Evolutionary conservation across 345 rosid species (phyloP).

Genomic region (Adansonia digitata): DNA sequence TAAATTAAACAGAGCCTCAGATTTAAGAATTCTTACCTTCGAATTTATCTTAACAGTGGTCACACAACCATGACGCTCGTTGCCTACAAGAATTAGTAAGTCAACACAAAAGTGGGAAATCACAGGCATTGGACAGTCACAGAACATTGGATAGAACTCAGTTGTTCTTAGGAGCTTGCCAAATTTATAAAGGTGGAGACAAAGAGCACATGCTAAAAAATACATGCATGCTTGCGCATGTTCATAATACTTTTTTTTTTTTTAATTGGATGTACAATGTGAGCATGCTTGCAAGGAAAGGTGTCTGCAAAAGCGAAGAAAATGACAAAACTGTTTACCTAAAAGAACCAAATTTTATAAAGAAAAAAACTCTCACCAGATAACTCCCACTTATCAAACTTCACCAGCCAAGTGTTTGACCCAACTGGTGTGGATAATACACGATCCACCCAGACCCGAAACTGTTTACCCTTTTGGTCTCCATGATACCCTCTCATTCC

Average conservation of each 20-base stretch:
- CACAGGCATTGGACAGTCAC: too few relatives aligned
- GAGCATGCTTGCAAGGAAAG: neutral
- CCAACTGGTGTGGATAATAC: slow-evolving; percentile 50
- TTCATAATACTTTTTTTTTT: neutral
- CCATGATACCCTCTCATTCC: slow-evolving; percentile 52
- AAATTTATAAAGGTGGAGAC: neutral
- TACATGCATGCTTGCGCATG: neutral
- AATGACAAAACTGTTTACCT: too few relatives aligned
- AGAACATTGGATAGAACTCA: neutral
- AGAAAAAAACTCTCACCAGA: slow-evolving; percentile 43
- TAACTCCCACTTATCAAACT: slow-evolving; percentile 74
- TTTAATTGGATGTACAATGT: neutral
- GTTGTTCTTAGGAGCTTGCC: neutral
- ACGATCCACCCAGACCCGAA: slow-evolving; percentile 79
- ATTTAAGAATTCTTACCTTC: slow-evolving; percentile 39
- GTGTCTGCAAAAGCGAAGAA: neutral
- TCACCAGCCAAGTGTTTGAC: slow-evolving; percentile 63
- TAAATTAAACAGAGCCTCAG: neutral
- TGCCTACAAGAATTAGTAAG: slow-evolving; percentile 36
- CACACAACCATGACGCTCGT: slow-evolving; percentile 52
- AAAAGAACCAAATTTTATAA: neutral
- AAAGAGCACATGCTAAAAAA: neutral
- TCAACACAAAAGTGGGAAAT: neutral
- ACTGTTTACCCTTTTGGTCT: slow-evolving; percentile 70
- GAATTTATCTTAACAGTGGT: slow-evolving; percentile 42